Evolutionary conservation across 805 yeast genomes (phyloP).

Genomic region (Kuraishia cidri): DNA sequence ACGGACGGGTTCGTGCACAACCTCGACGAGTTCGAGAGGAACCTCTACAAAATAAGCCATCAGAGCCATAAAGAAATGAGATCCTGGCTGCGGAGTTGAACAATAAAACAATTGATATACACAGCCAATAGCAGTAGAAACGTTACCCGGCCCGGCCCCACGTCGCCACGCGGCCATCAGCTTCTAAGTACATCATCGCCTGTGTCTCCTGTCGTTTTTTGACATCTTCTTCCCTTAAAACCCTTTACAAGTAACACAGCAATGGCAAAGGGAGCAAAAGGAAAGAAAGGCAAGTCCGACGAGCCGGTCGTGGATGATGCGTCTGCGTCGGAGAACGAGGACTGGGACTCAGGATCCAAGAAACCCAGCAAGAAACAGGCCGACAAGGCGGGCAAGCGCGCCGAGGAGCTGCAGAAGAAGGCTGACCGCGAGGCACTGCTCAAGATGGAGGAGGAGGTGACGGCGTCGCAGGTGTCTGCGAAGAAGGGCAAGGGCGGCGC

Average conservation of each 20-base stretch:
- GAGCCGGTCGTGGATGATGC: too few species aligned
- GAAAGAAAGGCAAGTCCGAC: conserved; percentile 43
- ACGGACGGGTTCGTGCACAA: conserved; percentile 46
- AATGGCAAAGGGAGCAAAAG: conserved; percentile 17
- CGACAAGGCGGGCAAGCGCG: conserved; percentile 58
- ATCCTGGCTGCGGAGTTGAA: too few species aligned
- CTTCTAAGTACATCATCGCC: too few species aligned
- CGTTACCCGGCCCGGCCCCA: too few species aligned
- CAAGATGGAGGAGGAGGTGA: conserved; percentile 53
- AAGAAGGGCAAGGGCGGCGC: conserved; percentile 50
- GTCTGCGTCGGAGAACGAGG: conserved; percentile 36
- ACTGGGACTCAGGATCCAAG: conserved; percentile 70
- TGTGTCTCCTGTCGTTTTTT: too few species aligned
- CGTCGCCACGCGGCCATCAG: too few species aligned
- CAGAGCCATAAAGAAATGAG: conserved; percentile 35
- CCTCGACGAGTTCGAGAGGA: conserved; percentile 72
- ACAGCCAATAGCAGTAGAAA: too few species aligned
- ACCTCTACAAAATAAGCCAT: conserved; percentile 42
- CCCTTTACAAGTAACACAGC: too few species aligned
- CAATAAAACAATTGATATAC: too few species aligned
- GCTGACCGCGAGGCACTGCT: conserved; percentile 71
- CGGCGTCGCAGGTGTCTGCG: conserved; percentile 41
- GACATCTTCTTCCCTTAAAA: too few species aligned
- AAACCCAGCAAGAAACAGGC: conserved; percentile 62
- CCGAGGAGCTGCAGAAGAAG: conserved; percentile 70